phyloP scores from a whole-genome alignment of 2,329 filamentous ascomycete genomes.

The Trichophaea hybrida region DNA sequence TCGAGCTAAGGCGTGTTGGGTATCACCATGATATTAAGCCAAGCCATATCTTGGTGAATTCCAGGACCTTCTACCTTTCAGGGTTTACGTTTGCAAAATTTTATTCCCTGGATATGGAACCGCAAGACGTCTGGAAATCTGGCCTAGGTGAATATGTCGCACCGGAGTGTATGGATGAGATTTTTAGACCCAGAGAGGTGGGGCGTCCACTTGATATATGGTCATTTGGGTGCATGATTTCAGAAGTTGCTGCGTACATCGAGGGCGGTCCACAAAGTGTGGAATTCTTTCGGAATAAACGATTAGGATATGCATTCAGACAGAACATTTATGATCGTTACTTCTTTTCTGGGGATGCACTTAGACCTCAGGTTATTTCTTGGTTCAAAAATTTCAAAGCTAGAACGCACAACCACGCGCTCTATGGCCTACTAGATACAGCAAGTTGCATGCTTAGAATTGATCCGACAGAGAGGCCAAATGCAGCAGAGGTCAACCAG shows the following conservation, averaged over 20 bases:
- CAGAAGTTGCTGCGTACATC: neutral
- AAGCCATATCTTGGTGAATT: constrained; percentile 24
- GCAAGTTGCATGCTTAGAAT: neutral
- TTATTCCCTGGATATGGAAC: constrained; percentile 10
- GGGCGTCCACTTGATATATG: neutral
- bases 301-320: neutral
- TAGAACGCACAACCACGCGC: neutral
- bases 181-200: no score
- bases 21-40: constrained; percentile 28
- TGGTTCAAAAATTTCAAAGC: neutral
- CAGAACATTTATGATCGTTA: neutral
- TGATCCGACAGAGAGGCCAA: neutral
- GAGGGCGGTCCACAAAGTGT: neutral
- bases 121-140: constrained; percentile 11
- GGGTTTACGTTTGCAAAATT: constrained; percentile 24
- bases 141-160: constrained; percentile 19
- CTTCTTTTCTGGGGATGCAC: neutral
- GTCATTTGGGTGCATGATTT: neutral
- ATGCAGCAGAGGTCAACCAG: neutral
- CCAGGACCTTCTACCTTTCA: constrained; percentile 22
- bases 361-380: neutral
- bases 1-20: constrained; percentile 21
- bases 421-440: neutral
- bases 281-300: neutral
- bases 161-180: constrained; percentile 26